Evolutionary conservation across 176 grass and related monocot genomes (phyloP).

Genomic region (Typha latifolia): DNA sequence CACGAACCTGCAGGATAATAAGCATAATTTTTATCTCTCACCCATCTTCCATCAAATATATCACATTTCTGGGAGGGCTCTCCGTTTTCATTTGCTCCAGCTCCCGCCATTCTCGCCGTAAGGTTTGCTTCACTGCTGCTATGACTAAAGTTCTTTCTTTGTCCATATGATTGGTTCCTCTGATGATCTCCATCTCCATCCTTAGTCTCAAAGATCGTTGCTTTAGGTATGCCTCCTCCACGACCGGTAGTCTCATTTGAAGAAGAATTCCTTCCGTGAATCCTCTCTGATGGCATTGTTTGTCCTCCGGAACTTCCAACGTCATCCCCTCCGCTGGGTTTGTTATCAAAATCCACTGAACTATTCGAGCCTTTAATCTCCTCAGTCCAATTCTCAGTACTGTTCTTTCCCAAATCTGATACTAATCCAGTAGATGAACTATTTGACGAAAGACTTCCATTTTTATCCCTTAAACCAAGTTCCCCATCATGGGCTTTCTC

Average conservation of each 20-base stretch:
- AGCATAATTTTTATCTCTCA: conserved; percentile 46
- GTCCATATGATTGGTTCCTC: background rate
- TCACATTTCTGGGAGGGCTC: conserved; percentile 27
- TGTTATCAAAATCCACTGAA: conserved; percentile 4
- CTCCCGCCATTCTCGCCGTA: background rate
- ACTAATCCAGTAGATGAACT: too few relatives aligned
- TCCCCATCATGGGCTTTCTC: too few relatives aligned
- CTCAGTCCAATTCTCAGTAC: background rate
- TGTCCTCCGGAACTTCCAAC: conserved; percentile 9
- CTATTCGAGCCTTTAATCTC: conserved; percentile 5
- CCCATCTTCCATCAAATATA: conserved; percentile 65
- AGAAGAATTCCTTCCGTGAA: conserved; percentile 6
- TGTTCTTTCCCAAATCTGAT: too few relatives aligned
- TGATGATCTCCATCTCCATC: too few relatives aligned
- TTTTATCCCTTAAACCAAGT: too few relatives aligned
- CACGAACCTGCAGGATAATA: conserved; percentile 58
- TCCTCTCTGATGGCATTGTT: conserved; percentile 5
- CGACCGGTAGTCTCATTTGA: background rate
- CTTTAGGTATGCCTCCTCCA: too few relatives aligned
- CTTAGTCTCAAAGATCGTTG: too few relatives aligned
- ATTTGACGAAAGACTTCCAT: too few relatives aligned
- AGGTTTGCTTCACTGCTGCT: background rate
- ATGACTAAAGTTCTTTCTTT: conserved; percentile 8
- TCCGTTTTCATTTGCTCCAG: background rate
- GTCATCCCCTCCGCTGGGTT: background rate